Base-by-base conservation (phyloP, 495 filamentous ascomycete genomes). In the Xylaria castorea region DNA sequence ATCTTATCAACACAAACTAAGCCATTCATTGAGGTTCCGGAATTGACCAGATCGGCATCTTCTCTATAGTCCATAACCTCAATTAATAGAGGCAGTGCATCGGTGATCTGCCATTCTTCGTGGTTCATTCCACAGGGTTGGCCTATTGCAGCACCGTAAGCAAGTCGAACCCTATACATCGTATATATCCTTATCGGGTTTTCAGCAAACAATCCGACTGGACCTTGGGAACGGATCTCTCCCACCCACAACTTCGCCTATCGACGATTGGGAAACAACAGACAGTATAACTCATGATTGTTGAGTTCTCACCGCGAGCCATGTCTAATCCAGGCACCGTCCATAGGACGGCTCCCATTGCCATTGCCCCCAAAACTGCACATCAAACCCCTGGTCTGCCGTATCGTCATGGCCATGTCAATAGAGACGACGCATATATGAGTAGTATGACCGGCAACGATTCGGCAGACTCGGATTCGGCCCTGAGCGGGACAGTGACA, bases 311-410 rank as follows among this genome's bases (percentile, higher is more conserved):
- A 18, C 60, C 82, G 72, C 80, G 74, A 80, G 75, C 77, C 82
- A 88, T 88, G 86, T 83, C 86, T 64, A 80, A 80, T 73, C 80
- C 84, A 75, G 80, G 78, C 72, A 73, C 83, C 73, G 80, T 88
- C 80, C 80, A 83, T 25, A 81, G 87, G 79, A 88, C 86, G 80
- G 84, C 82, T 75, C 87, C 87, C 75, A 89, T 89, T 73, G 84
- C 86, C 76, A 89, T 89, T 75, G 86, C 87, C 66, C 83, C 87
- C 75, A 86, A 87, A 78, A 84, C 84, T 48, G 80, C 84, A 66
- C 78, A 74, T 64, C 81, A 80, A 46, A 50, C 44, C 55, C 65
- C 66, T 20, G 65, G 66, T n/a, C 55, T 73, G 77, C 81, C 65
- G 79, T 85, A 73, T 78, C 81, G 70, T 5, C 62, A 61, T 66